A percentile compares a stretch with the other conserved stretches of the same genome.
Evolutionary conservation across 768 basidiomycete genomes (phyloP).

Genomic region (Tricholoma bakamatsutake): DNA sequence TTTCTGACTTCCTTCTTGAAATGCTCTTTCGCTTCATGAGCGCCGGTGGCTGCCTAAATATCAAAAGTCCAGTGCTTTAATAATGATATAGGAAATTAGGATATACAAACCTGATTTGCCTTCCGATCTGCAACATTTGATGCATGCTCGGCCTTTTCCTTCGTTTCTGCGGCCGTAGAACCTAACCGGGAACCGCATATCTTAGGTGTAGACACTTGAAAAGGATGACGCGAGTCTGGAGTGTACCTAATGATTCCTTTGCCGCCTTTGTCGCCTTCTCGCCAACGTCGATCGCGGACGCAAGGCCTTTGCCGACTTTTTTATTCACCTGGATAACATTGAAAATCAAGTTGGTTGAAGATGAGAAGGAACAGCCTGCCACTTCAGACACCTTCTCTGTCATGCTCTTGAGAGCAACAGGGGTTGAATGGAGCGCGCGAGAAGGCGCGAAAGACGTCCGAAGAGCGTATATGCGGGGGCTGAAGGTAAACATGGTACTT

Average conservation of each 20-base stretch:
- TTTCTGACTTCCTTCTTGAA: slow-evolving; percentile 26
- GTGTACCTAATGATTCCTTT: slow-evolving; percentile 36
- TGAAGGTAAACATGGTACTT: slow-evolving; percentile 11
- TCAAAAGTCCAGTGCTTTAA: not conserved
- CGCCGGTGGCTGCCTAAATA: slow-evolving; percentile 26
- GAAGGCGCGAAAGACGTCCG: slow-evolving; percentile 7
- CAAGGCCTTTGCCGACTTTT: slow-evolving; percentile 38
- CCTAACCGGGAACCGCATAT: slow-evolving; percentile 20
- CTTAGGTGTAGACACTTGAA: not conserved
- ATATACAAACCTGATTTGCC: slow-evolving; percentile 32
- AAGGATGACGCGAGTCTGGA: not conserved
- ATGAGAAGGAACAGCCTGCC: slow-evolving; percentile 18
- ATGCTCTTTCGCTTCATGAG: slow-evolving; percentile 31
- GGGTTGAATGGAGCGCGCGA: slow-evolving; percentile 31
- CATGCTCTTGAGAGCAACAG: slow-evolving; percentile 30
- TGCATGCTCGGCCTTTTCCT: slow-evolving; percentile 31
- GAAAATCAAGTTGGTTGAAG: not conserved
- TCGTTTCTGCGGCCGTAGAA: slow-evolving; percentile 24
- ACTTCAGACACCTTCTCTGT: slow-evolving; percentile 40
- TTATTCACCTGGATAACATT: slow-evolving; percentile 33
- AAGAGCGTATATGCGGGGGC: slow-evolving; percentile 6
- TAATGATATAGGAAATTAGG: no score
- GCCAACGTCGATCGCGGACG: slow-evolving; percentile 41
- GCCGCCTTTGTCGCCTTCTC: slow-evolving; percentile 32
- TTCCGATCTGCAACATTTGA: slow-evolving; percentile 29